Evolutionary conservation across 768 basidiomycete species (phyloP).

Genomic region (Hemileccinum rubropunctum): DNA sequence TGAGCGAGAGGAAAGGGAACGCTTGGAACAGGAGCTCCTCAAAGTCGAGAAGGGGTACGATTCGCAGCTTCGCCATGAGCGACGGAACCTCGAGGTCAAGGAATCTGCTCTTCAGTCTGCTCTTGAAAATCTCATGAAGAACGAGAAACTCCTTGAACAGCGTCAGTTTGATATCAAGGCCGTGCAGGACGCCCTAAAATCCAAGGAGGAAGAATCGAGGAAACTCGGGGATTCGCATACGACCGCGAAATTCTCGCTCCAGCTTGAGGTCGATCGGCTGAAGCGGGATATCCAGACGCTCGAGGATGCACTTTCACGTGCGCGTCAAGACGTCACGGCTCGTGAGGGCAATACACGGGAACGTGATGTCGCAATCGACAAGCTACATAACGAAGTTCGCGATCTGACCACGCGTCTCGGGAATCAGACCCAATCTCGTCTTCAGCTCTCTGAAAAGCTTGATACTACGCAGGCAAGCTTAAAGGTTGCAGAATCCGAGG

Average conservation of each 20-base stretch:
- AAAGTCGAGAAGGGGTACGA: constrained; percentile 62
- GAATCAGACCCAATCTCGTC: constrained; percentile 79
- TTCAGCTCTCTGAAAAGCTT: constrained; percentile 89
- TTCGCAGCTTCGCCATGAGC: constrained; percentile 54
- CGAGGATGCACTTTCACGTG: constrained; percentile 74
- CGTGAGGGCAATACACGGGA: constrained; percentile 65
- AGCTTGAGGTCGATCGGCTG: constrained; percentile 85
- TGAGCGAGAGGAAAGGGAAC: constrained; percentile 57
- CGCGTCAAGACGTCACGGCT: constrained; percentile 65
- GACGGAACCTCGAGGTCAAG: constrained; percentile 65
- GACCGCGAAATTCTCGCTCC: constrained; percentile 78
- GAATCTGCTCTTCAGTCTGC: constrained; percentile 65
- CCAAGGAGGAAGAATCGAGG: constrained; percentile 73
- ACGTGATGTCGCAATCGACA: constrained; percentile 71
- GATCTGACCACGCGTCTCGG: constrained; percentile 80
- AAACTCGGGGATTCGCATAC: constrained; percentile 82
- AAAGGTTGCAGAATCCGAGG: constrained; percentile 68
- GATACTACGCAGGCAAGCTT: constrained; percentile 62
- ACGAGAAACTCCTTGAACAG: constrained; percentile 60
- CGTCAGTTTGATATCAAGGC: constrained; percentile 74
- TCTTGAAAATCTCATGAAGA: constrained; percentile 59
- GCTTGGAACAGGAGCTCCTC: constrained; percentile 51
- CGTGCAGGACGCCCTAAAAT: constrained; percentile 69
- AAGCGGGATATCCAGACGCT: constrained; percentile 79
- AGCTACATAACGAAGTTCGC: constrained; percentile 73